Base-by-base conservation (phyloP, 202 grass and related monocot species). In the Tripidium arundinaceum region DNA sequence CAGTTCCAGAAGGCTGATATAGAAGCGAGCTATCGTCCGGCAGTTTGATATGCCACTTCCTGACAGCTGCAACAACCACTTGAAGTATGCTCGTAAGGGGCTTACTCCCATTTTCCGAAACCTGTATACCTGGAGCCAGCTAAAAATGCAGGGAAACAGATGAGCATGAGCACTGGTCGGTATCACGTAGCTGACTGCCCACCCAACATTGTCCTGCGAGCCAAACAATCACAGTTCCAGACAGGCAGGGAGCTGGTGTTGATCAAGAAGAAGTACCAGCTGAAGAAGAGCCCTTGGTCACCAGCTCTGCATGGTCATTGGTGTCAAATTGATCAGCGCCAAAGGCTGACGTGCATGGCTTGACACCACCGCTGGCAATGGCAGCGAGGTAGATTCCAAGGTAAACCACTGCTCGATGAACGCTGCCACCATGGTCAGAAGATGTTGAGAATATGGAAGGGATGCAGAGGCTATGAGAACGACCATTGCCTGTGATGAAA, bases 281-380 rank as follows among this genome's bases (percentile, higher is more conserved):
- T 91, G 68, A 91, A 91, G 63, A 83, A 88, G 89, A 91, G 5
- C 76, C 71, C 77, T 87, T 91, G 43, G 82, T 70, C 0, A 16
- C 19, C 47, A 49, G 22, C 36, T 91, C 89, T 36, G n/a, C 59
- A 2, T 59, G 81, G 47, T 87, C 86, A 49, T 64, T 80, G 11
- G 65, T 65, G 26, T 92, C 90, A 59, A 89, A 93, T 27, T 93
- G 90, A 43, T 89, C 86, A 8, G 86, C 90, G 4, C 90, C 90
- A 29, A 92, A 86, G 9, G 90, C 43, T 7, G 58, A 57, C 0
- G 62, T 68, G 67, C 87, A 90, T 3, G 87, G 84, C 40, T 83
- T 87, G 39, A 89, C 43, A 41, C 86, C 83, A 55, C 90, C 90
- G 9, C 55, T 68, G 7, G 74, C 82, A 16, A 93, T 24, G 54